phyloP scores from a whole-genome alignment of 75 land plant species.

The Adiantum capillusveneris region DNA sequence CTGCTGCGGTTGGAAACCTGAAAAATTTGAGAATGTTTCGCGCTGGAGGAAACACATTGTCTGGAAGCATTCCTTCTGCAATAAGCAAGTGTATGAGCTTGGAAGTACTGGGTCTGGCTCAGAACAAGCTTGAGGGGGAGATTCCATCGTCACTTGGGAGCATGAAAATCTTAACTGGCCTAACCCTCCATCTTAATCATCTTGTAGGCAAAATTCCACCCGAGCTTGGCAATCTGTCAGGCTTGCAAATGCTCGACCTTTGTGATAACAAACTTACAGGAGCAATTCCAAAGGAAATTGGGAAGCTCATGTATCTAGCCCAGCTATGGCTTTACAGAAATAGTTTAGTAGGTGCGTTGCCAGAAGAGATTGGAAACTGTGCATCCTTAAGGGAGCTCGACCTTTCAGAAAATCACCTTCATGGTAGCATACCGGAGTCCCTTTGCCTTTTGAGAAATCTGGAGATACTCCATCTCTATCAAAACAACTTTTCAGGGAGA shows the following conservation, averaged over 20 bases:
- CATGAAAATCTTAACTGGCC: slow-evolving; percentile 26
- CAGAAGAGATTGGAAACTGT: slow-evolving; percentile 38
- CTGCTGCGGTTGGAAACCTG: slow-evolving; percentile 55
- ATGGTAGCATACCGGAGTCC: slow-evolving; percentile 51
- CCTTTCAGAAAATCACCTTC: slow-evolving; percentile 53
- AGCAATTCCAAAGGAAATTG: slow-evolving; percentile 47
- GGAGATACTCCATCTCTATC: slow-evolving; percentile 46
- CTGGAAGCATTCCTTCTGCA: slow-evolving; percentile 59
- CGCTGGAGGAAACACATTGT: slow-evolving; percentile 43
- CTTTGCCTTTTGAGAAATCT: slow-evolving; percentile 35
- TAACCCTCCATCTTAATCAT: slow-evolving; percentile 43
- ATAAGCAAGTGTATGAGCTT: slow-evolving; percentile 55
- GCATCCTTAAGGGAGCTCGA: slow-evolving; percentile 48
- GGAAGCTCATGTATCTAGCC: slow-evolving; percentile 32
- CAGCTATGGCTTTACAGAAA: slow-evolving; percentile 51
- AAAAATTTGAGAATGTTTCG: slow-evolving; percentile 37
- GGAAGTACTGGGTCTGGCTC: slow-evolving; percentile 49
- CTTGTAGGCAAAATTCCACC: slow-evolving; percentile 56
- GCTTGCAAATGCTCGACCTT: slow-evolving; percentile 42
- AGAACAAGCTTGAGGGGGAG: slow-evolving; percentile 45
- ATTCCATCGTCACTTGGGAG: slow-evolving; percentile 61
- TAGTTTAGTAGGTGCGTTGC: slow-evolving; percentile 45
- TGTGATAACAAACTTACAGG: slow-evolving; percentile 56
- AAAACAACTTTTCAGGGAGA: slow-evolving; percentile 41
- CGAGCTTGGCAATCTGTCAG: slow-evolving; percentile 45